These are phyloP conservation scores for Chimonanthus praecox DNA, from an alignment of 164 flowering plant genomes.

Conservation along the genomic window DNA sequence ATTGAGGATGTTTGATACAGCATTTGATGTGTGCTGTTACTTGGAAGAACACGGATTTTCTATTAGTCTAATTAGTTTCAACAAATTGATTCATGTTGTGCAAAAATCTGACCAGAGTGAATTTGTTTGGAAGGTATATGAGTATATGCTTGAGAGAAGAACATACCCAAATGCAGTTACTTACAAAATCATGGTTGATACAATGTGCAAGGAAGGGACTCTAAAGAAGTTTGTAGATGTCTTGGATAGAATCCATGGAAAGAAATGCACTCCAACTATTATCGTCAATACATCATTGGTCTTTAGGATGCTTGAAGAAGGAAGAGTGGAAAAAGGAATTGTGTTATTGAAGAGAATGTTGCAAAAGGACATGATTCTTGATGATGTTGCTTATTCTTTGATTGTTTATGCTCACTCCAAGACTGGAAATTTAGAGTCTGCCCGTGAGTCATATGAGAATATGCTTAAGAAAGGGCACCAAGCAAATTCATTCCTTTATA, in stretches of 20 bases:
- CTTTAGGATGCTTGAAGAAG: background rate
- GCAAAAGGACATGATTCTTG: constrained; percentile 62
- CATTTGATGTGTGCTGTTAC: constrained; percentile 42
- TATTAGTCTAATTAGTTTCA: constrained; percentile 50
- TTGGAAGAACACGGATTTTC: constrained; percentile 55
- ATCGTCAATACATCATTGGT: background rate
- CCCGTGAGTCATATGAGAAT: constrained; percentile 46
- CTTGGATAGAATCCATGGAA: background rate
- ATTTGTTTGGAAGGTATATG: constrained; percentile 70
- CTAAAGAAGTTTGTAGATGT: background rate
- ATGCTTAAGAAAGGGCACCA: constrained; percentile 69
- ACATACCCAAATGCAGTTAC: constrained; percentile 65
- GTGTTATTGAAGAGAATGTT: constrained; percentile 59
- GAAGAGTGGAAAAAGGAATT: constrained; percentile 13
- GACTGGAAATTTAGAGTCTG: constrained; percentile 35
- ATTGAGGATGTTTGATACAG: constrained; percentile 51
- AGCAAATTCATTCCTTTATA: constrained; percentile 58
- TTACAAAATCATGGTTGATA: constrained; percentile 36
- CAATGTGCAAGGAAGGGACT: background rate
- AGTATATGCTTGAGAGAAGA: constrained; percentile 54
- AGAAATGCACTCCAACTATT: background rate
- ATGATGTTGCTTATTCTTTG: constrained; percentile 58
- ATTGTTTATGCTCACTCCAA: constrained; percentile 46
- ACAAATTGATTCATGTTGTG: constrained; percentile 49
- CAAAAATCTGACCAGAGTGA: constrained; percentile 40